Conservation (phyloP, 352 stramenopile genomes). For the Pythium rhizo-oryzae region DNA sequence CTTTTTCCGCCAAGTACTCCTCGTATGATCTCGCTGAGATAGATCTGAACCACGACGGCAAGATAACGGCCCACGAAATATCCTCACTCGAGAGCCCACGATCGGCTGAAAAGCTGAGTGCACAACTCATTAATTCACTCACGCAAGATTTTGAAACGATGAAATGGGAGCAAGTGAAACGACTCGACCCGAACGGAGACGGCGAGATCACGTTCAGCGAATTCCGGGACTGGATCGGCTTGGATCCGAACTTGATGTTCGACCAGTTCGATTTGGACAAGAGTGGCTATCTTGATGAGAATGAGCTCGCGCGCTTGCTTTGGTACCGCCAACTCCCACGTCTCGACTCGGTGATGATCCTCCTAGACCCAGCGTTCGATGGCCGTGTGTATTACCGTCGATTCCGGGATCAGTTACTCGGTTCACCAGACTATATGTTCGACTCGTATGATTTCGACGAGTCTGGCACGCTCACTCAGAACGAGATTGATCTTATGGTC, state of each 20-base stretch:
- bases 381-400: slow-evolving; percentile 79
- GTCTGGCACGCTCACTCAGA: slow-evolving; percentile 51
- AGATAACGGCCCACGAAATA: slow-evolving; percentile 72
- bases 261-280: slow-evolving; percentile 87
- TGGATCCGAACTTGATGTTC: slow-evolving; percentile 80
- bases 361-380: slow-evolving; percentile 83
- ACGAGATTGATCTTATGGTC: slow-evolving; percentile 69
- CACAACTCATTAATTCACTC: slow-evolving; percentile 41
- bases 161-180: slow-evolving; percentile 52
- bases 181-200: slow-evolving; percentile 57
- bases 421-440: slow-evolving; percentile 69
- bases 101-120: slow-evolving; percentile 43
- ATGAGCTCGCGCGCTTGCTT: slow-evolving; percentile 67
- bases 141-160: slow-evolving; percentile 60
- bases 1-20: slow-evolving; percentile 68
- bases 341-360: slow-evolving; percentile 62
- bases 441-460: slow-evolving; percentile 74
- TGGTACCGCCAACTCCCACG: slow-evolving; percentile 75
- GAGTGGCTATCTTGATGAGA: slow-evolving; percentile 82
- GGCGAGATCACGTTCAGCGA: slow-evolving; percentile 66
- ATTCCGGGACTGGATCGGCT: slow-evolving; percentile 69
- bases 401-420: slow-evolving; percentile 42
- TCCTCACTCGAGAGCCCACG: slow-evolving; percentile 34
- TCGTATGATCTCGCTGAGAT: slow-evolving; percentile 75
- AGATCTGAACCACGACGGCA: slow-evolving; percentile 63